Percentiles rank a stretch among this genome's conserved stretches.
Conservation (phyloP, 768 basidiomycete genomes). For the Agaricus sinodeliciosus region DNA sequence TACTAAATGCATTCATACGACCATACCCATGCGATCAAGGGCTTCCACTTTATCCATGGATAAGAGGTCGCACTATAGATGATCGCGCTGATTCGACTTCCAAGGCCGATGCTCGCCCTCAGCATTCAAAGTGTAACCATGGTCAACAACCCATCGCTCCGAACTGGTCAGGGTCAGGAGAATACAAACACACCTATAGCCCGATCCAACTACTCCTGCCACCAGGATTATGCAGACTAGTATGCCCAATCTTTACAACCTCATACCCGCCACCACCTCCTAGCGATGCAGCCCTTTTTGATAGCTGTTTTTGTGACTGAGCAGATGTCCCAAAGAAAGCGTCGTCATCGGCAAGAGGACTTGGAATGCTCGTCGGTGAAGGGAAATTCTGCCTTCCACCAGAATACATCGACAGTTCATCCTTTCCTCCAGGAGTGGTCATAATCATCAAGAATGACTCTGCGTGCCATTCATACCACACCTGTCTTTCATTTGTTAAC, state of each 20-base stretch:
- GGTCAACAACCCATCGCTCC: background rate
- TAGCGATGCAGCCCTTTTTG: background rate
- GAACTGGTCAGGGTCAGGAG: slow-evolving; percentile 11
- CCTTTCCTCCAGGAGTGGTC: slow-evolving; percentile 23
- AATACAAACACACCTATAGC: slow-evolving; percentile 26
- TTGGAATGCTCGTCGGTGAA: slow-evolving; percentile 34
- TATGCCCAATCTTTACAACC: slow-evolving; percentile 91
- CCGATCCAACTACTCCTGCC: slow-evolving; percentile 95
- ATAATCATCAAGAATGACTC: slow-evolving; percentile 81
- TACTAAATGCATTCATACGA: background rate
- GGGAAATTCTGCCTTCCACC: slow-evolving; percentile 12
- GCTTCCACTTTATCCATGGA: background rate
- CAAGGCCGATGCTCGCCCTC: background rate
- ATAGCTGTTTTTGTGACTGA: background rate
- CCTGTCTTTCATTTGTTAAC: slow-evolving; percentile 77
- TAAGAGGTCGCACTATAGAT: background rate
- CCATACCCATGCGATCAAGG: background rate
- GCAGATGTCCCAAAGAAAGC: slow-evolving; percentile 13
- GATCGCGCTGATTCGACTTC: background rate
- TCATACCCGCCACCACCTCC: slow-evolving; percentile 22
- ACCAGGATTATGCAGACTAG: slow-evolving; percentile 83
- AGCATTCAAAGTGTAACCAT: background rate
- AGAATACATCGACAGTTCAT: slow-evolving; percentile 20
- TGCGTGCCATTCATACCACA: slow-evolving; percentile 99
- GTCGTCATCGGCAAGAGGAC: slow-evolving; percentile 67